A percentile compares a stretch with the other conserved stretches of the same genome.
Conservation (phyloP, 2,329 filamentous ascomycete species). For the Cladosporium sphaerospermum region DNA sequence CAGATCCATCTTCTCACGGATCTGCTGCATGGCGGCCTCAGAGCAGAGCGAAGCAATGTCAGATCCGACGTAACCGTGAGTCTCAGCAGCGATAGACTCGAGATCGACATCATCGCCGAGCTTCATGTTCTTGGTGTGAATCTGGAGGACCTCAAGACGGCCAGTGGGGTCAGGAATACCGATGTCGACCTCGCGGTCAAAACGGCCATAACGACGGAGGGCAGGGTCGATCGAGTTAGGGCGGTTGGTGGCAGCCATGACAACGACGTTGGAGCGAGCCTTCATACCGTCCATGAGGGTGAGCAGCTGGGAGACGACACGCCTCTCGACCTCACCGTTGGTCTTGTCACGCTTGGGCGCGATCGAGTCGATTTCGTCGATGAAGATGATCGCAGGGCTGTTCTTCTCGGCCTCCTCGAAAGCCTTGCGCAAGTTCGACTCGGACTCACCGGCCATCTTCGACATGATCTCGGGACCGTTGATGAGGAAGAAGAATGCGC, state of each 20-base stretch:
- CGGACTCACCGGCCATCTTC: constrained; percentile 99
- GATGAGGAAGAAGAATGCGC: constrained; percentile 99
- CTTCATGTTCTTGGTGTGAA: constrained; percentile 99
- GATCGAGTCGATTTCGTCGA: constrained; percentile 98
- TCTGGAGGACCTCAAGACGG: constrained; percentile 96
- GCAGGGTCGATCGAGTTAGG: constrained; percentile 98
- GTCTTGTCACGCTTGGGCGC: constrained; percentile 99
- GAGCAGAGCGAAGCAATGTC: constrained; percentile 98
- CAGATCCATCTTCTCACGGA: constrained; percentile 99
- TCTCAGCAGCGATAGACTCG: constrained; percentile 93
- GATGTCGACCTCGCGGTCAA: constrained; percentile 98
- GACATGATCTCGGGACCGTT: constrained; percentile 99
- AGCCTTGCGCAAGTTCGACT: constrained; percentile 96
- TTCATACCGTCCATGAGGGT: constrained; percentile 99
- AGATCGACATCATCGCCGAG: constrained; percentile 93
- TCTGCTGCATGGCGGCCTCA: constrained; percentile 99
- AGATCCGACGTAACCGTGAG: constrained; percentile 97
- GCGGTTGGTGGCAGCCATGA: constrained; percentile 98
- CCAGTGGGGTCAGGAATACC: constrained; percentile 96
- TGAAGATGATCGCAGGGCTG: constrained; percentile 98
- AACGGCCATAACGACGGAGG: constrained; percentile 94
- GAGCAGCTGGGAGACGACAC: constrained; percentile 92
- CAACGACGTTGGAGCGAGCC: constrained; percentile 94
- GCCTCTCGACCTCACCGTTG: constrained; percentile 96
- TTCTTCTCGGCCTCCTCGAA: constrained; percentile 99